phyloP scores from a whole-genome alignment of 2,329 filamentous ascomycete genomes.

The Lecanicillium sp. region DNA sequence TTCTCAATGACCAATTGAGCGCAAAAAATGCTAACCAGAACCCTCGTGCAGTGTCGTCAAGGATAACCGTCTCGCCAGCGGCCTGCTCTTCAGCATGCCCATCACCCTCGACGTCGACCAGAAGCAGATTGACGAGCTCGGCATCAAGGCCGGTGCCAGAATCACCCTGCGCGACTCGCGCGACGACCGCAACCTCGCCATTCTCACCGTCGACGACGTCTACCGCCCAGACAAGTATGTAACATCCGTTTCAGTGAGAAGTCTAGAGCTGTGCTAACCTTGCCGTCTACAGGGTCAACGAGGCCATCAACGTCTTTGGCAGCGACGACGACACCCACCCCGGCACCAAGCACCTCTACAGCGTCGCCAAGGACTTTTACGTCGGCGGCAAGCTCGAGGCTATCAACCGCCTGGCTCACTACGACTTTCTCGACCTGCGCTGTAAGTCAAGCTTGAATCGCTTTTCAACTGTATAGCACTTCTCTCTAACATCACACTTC shows the following conservation, averaged over 20 bases:
- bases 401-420: conserved; percentile 92
- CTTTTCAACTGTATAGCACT: not conserved
- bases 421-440: conserved; percentile 95
- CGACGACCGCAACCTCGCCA: conserved; percentile 92
- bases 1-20: not conserved
- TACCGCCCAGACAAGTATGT: conserved; percentile 91
- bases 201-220: conserved; percentile 90
- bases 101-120: conserved; percentile 85
- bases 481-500: conserved; percentile 9
- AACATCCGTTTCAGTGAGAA: too few relatives aligned
- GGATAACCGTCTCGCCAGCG: conserved; percentile 77
- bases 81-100: conserved; percentile 91
- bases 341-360: conserved; percentile 82
- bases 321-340: conserved; percentile 85
- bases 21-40: conserved; percentile 17
- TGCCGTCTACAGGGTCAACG: conserved; percentile 54
- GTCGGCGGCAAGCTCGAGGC: conserved; percentile 94
- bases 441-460: conserved; percentile 47
- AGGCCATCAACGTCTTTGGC: conserved; percentile 92
- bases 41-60: conserved; percentile 72
- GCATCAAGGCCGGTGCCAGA: conserved; percentile 71
- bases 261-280: conserved; percentile 12
- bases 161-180: conserved; percentile 90
- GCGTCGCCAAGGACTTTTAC: conserved; percentile 78
- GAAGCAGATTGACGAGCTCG: conserved; percentile 64